A percentile compares a stretch with the other conserved stretches of the same genome.
These are phyloP conservation scores for Salix brachista DNA, from an alignment of 345 rosid species.

Conservation along the genomic window DNA sequence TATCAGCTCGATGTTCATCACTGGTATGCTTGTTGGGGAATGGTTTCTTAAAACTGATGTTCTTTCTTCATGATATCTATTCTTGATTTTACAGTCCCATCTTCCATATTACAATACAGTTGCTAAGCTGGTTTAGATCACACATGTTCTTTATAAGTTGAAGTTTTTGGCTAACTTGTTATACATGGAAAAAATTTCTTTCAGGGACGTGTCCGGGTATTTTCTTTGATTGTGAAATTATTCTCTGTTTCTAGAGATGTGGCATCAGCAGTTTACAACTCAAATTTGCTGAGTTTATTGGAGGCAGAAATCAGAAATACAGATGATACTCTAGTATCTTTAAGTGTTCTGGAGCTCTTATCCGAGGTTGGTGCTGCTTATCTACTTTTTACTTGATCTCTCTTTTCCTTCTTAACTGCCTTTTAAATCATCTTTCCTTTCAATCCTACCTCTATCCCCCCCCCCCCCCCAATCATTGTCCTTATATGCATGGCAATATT, in stretches of 20 bases:
- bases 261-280: slow-evolving; percentile 57
- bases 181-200: slow-evolving; percentile 9
- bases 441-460: too few relatives aligned
- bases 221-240: slow-evolving; percentile 82
- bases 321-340: slow-evolving; percentile 60
- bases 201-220: slow-evolving; percentile 78
- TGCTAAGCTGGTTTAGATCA: background rate
- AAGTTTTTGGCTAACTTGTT: background rate
- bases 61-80: background rate
- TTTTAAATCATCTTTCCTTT: too few relatives aligned
- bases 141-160: background rate
- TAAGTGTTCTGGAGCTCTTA: slow-evolving; percentile 73
- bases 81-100: background rate
- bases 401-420: background rate
- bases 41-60: background rate
- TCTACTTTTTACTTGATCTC: background rate
- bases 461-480: too few relatives aligned
- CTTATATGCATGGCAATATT: too few relatives aligned
- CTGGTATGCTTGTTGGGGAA: slow-evolving; percentile 45
- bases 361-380: slow-evolving; percentile 59
- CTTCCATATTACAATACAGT: too few relatives aligned
- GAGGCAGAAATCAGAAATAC: slow-evolving; percentile 63
- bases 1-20: slow-evolving; percentile 59
- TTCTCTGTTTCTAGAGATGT: slow-evolving; percentile 67
- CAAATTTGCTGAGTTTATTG: slow-evolving; percentile 64